These are phyloP conservation scores for Moniliella sp. DNA, from an alignment of 1,284 basidiomycete species.

Conservation along the genomic window DNA sequence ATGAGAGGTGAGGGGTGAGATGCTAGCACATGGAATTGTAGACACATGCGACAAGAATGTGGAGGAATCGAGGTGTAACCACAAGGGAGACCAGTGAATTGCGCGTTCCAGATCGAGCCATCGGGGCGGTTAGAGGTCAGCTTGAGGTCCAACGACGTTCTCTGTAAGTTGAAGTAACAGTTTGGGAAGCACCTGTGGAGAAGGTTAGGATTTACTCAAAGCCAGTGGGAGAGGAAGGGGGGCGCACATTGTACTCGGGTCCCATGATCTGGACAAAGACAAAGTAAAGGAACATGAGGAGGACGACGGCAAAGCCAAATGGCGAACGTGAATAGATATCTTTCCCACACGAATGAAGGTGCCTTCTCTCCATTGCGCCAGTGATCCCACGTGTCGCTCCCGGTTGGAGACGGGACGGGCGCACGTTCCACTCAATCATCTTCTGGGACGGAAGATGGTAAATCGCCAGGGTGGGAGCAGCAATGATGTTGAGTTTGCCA, in stretches of 20 bases:
- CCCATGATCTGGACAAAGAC: slow-evolving; percentile 8
- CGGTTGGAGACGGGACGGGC: slow-evolving; percentile 11
- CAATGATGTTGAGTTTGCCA: slow-evolving; percentile 30
- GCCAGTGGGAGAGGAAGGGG: not conserved
- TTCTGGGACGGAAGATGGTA: slow-evolving; percentile 24
- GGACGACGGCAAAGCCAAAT: slow-evolving; percentile 2
- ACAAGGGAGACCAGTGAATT: no score
- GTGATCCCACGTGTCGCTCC: slow-evolving; percentile 18
- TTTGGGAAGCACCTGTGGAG: no score
- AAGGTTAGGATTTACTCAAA: no score
- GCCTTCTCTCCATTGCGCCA: slow-evolving; percentile 26
- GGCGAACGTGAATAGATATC: slow-evolving; percentile 6
- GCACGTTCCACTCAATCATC: slow-evolving; percentile 28
- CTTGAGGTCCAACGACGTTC: no score
- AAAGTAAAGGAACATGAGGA: slow-evolving; percentile 7
- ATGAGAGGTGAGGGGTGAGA: no score
- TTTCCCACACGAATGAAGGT: slow-evolving; percentile 6
- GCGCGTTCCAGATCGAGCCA: no score
- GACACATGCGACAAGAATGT: no score
- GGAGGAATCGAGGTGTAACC: no score
- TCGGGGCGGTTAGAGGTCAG: no score
- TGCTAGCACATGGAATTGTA: no score
- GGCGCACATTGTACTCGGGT: slow-evolving; percentile 9
- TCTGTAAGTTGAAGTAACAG: no score
- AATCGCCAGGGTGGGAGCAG: slow-evolving; percentile 30